Conservation (phyloP, 1,139 yeast species). For the Pichia kudriavzevii region DNA sequence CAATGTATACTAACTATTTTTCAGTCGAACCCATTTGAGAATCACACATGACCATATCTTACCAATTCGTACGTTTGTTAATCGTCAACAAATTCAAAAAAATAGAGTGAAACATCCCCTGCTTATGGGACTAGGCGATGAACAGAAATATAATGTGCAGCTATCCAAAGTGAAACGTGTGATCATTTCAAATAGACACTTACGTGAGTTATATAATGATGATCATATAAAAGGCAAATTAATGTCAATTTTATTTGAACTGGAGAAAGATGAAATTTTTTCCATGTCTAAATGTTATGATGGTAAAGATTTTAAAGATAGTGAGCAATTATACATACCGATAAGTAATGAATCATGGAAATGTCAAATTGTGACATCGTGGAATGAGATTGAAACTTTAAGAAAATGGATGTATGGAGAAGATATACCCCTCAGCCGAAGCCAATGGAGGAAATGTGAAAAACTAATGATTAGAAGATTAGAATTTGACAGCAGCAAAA, state of each 20-base stretch:
- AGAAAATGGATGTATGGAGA: conserved; percentile 11
- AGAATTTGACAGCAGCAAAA: background rate
- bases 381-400: conserved; percentile 16
- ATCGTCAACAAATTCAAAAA: conserved; percentile 22
- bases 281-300: background rate
- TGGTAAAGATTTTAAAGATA: conserved; percentile 4
- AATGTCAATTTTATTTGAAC: conserved; percentile 21
- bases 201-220: conserved; percentile 20
- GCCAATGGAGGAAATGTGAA: conserved; percentile 11
- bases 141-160: conserved; percentile 4
- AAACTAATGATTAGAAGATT: conserved; percentile 8
- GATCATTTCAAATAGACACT: conserved; percentile 24
- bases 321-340: conserved; percentile 18
- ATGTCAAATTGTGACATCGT: conserved; percentile 20
- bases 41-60: conserved; percentile 16
- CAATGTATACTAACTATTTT: background rate
- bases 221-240: conserved; percentile 14
- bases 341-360: conserved; percentile 24
- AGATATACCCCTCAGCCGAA: conserved; percentile 3
- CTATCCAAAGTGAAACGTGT: conserved; percentile 18
- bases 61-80: conserved; percentile 24
- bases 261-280: conserved; percentile 19
- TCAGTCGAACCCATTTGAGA: conserved; percentile 21
- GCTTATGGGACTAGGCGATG: conserved; percentile 7
- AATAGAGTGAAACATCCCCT: conserved; percentile 14